These are phyloP conservation scores for Edaphochlamys debaryana DNA, from an alignment of 139 green algal species.

Conservation along the genomic window DNA sequence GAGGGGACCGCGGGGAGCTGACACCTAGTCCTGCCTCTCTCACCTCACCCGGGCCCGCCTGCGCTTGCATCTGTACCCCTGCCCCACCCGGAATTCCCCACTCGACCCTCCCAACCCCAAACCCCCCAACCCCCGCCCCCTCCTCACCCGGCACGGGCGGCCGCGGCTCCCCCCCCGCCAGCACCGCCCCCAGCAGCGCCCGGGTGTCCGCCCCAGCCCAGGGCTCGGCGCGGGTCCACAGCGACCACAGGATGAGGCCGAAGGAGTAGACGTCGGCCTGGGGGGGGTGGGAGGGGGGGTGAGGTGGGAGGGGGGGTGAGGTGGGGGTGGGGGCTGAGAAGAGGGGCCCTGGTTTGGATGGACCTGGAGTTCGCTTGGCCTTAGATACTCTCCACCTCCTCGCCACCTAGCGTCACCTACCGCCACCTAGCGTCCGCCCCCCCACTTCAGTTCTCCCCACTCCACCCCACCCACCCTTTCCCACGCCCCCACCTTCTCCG, in stretches of 20 bases:
- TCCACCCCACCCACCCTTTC: background rate
- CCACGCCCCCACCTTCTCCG: slow-evolving; percentile 56
- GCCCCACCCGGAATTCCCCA: background rate
- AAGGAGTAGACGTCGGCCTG: slow-evolving; percentile 69
- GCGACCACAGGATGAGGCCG: slow-evolving; percentile 66
- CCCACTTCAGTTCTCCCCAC: too few species aligned
- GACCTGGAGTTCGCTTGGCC: too few species aligned
- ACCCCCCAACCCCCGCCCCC: too few species aligned
- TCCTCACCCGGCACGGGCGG: slow-evolving; percentile 43
- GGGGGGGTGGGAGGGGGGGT: background rate
- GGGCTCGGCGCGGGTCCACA: slow-evolving; percentile 42
- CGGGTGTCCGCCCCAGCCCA: slow-evolving; percentile 12
- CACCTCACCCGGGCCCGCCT: too few species aligned
- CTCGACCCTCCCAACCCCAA: background rate
- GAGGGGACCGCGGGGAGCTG: background rate
- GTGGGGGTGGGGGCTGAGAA: background rate
- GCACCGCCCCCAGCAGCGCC: background rate
- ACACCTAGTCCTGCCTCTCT: background rate
- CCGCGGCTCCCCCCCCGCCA: slow-evolving; percentile 31
- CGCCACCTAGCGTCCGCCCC: too few species aligned
- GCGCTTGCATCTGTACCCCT: background rate
- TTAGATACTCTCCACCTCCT: too few species aligned
- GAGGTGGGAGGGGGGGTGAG: background rate
- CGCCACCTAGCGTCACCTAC: too few species aligned
- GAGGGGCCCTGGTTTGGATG: too few species aligned